phyloP scores from a whole-genome alignment of 139 green algal genomes.

The Yamagishiella unicocca region DNA sequence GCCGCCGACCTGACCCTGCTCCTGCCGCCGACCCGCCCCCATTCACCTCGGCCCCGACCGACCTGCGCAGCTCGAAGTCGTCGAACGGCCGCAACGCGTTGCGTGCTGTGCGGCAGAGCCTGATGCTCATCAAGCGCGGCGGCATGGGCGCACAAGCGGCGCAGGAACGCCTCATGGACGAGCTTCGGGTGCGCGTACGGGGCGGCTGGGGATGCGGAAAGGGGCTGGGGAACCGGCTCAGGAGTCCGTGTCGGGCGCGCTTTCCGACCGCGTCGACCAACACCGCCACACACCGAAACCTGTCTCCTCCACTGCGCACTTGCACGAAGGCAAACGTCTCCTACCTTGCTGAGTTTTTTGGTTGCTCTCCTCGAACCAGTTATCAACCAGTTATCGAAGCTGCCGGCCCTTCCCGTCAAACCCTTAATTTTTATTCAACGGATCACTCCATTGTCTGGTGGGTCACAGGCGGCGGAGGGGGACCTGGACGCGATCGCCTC shows the following conservation, averaged over 20 bases:
- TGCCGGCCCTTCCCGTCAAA: not conserved
- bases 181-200: slow-evolving; percentile 30
- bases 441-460: not conserved
- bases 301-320: not conserved
- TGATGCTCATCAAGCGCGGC: slow-evolving; percentile 13
- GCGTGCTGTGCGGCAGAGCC: slow-evolving; percentile 23
- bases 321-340: not conserved
- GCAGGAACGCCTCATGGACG: slow-evolving; percentile 32
- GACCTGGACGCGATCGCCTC: not conserved
- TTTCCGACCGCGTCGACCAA: not conserved
- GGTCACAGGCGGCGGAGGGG: slow-evolving; percentile 5
- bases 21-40: not conserved
- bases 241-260: not conserved
- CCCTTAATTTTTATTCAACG: not conserved
- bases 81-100: slow-evolving; percentile 15
- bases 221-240: not conserved
- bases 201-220: not conserved
- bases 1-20: too few species aligned
- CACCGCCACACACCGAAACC: too few species aligned
- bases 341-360: not conserved
- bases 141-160: slow-evolving; percentile 22
- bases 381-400: not conserved
- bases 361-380: not conserved
- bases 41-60: not conserved
- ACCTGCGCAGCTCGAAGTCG: not conserved